Evolutionary conservation across 1,284 basidiomycete species (phyloP).

Genomic region (Rhodofomes roseus): DNA sequence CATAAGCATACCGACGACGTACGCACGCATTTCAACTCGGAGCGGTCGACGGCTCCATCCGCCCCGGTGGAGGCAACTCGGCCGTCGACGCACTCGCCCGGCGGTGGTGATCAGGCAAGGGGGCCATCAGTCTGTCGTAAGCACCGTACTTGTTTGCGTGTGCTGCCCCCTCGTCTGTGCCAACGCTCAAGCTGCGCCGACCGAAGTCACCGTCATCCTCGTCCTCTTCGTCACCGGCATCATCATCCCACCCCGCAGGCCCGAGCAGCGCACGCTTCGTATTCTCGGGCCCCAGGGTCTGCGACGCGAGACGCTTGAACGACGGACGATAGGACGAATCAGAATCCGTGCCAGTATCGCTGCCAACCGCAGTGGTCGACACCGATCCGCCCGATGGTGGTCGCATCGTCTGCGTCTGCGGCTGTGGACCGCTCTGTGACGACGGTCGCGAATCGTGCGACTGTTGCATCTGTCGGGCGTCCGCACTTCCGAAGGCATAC

Average conservation of each 20-base stretch:
- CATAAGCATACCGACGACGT: neutral
- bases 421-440: neutral
- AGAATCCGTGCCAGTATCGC: slow-evolving; percentile 17
- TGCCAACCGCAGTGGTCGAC: slow-evolving; percentile 25
- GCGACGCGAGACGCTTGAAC: slow-evolving; percentile 69
- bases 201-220: slow-evolving; percentile 20
- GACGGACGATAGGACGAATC: slow-evolving; percentile 45
- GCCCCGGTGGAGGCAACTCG: neutral
- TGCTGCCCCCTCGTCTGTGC: neutral
- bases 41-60: neutral
- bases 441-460: slow-evolving; percentile 15
- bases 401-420: slow-evolving; percentile 6
- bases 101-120: slow-evolving; percentile 15
- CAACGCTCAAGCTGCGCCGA: neutral
- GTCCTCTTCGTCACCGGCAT: slow-evolving; percentile 25
- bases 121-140: slow-evolving; percentile 2
- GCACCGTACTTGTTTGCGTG: neutral
- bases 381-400: slow-evolving; percentile 19
- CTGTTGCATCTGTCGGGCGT: slow-evolving; percentile 14
- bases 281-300: slow-evolving; percentile 58
- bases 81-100: slow-evolving; percentile 16
- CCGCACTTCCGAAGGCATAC: slow-evolving; percentile 29
- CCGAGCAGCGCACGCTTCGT: slow-evolving; percentile 48
- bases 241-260: slow-evolving; percentile 29
- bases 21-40: neutral